A percentile compares a stretch with the other conserved stretches of the same genome.
These are phyloP conservation scores for Canavalia ensiformis DNA, from an alignment of 306 rosid genomes.

Conservation along the genomic window DNA sequence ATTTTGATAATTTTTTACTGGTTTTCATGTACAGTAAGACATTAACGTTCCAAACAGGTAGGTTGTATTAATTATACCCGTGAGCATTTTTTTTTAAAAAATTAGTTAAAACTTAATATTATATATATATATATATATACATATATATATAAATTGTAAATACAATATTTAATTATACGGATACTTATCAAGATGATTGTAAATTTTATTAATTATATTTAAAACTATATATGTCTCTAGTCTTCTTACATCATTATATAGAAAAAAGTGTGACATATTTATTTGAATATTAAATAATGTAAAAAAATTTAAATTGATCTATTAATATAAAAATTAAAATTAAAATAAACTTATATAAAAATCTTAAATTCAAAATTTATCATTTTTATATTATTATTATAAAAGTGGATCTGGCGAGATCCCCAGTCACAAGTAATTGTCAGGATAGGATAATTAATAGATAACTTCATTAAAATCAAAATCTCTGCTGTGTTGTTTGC, in stretches of 20 bases:
- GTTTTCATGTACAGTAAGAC: neutral
- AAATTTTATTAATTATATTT: neutral
- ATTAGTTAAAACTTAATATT: no score
- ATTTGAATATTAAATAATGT: neutral
- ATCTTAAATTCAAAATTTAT: no score
- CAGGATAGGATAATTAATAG: neutral
- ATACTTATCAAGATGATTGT: neutral
- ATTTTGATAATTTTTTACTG: neutral
- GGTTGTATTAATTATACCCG: neutral
- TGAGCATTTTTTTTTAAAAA: neutral
- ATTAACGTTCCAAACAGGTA: neutral
- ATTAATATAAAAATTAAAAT: no score
- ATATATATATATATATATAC: no score
- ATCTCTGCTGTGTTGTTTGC: neutral
- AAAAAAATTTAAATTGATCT: no score
- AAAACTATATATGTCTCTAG: neutral
- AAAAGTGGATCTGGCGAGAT: neutral
- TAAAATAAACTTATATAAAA: no score
- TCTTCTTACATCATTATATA: neutral
- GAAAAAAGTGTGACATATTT: neutral
- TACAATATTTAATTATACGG: no score
- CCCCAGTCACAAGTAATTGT: conserved; percentile 1
- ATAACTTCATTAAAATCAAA: neutral
- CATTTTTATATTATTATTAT: no score
- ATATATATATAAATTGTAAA: no score